Evolutionary conservation across 2,329 filamentous ascomycete species (phyloP).

Genomic region (Stagonosporopsis rhizophila): DNA sequence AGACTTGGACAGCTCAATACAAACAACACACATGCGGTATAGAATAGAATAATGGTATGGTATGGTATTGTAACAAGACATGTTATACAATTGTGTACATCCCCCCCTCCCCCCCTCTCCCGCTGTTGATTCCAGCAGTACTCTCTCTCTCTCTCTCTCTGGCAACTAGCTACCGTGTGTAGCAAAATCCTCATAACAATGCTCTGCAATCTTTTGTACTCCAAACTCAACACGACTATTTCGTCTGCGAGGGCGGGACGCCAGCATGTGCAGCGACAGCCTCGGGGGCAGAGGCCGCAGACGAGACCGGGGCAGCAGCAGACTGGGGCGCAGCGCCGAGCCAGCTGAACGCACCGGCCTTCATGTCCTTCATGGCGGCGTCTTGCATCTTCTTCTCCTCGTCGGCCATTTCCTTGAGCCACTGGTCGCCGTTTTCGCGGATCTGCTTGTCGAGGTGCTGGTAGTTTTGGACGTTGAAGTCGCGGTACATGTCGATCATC

Average conservation of each 20-base stretch:
- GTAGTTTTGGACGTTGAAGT: constrained; percentile 90
- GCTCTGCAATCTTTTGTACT: too few species aligned
- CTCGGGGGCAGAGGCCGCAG: constrained; percentile 25
- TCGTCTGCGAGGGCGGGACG: constrained; percentile 18
- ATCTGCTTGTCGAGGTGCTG: constrained; percentile 90
- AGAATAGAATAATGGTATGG: too few species aligned
- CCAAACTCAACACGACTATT: too few species aligned
- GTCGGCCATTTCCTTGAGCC: constrained; percentile 91
- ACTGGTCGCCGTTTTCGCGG: constrained; percentile 89
- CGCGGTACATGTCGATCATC: constrained; percentile 91
- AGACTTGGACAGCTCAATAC: too few species aligned
- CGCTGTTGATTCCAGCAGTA: too few species aligned
- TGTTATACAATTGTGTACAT: too few species aligned
- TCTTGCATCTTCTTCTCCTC: constrained; percentile 88
- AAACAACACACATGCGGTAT: too few species aligned
- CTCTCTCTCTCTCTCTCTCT: too few species aligned
- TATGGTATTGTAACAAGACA: too few species aligned
- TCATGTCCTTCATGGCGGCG: constrained; percentile 92
- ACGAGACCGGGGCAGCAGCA: constrained; percentile 24
- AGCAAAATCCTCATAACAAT: too few species aligned
- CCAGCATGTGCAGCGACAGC: constrained; percentile 26
- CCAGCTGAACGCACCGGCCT: constrained; percentile 55
- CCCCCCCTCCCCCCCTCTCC: too few species aligned
- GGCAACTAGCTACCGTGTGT: too few species aligned
- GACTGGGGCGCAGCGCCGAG: constrained; percentile 29